A percentile compares a stretch with the other conserved stretches of the same genome.
Conservation (phyloP, 176 grass and related monocot genomes). For the Phragmites australis region DNA sequence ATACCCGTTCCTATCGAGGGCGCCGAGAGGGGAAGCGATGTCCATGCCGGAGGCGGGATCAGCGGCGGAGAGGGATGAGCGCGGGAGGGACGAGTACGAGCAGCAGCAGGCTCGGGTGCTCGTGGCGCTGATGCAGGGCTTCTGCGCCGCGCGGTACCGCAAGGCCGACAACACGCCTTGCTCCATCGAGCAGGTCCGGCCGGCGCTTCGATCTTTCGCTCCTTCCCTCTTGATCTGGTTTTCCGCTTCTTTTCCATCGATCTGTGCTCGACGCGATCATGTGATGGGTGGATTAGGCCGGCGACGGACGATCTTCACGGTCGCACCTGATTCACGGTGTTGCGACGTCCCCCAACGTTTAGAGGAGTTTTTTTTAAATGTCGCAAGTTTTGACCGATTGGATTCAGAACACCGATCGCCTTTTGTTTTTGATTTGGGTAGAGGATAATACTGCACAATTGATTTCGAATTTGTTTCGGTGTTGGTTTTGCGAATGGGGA, state of each 20-base stretch:
- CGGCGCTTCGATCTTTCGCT: neutral
- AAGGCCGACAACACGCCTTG: slow-evolving; percentile 61
- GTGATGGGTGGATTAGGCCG: neutral
- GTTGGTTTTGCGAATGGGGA: neutral
- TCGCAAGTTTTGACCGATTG: too few species aligned
- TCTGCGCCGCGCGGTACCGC: slow-evolving; percentile 52
- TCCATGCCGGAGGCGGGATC: slow-evolving; percentile 42
- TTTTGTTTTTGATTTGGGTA: neutral
- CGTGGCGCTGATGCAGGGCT: slow-evolving; percentile 51
- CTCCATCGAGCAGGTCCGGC: slow-evolving; percentile 52
- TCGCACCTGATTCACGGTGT: neutral
- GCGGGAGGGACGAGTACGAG: slow-evolving; percentile 34
- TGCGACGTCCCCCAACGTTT: neutral
- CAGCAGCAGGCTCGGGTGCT: slow-evolving; percentile 44
- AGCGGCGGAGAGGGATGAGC: slow-evolving; percentile 35
- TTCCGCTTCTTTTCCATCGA: neutral
- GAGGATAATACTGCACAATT: neutral
- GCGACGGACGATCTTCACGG: neutral
- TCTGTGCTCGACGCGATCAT: neutral
- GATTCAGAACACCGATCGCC: neutral
- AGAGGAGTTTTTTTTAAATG: neutral
- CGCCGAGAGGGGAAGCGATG: slow-evolving; percentile 22
- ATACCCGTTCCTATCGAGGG: neutral
- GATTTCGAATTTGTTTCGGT: neutral
- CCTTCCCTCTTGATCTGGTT: neutral